A percentile compares a stretch with the other conserved stretches of the same genome.
phyloP scores from a whole-genome alignment of 1,139 yeast genomes.

The Kazachstania sp. region DNA sequence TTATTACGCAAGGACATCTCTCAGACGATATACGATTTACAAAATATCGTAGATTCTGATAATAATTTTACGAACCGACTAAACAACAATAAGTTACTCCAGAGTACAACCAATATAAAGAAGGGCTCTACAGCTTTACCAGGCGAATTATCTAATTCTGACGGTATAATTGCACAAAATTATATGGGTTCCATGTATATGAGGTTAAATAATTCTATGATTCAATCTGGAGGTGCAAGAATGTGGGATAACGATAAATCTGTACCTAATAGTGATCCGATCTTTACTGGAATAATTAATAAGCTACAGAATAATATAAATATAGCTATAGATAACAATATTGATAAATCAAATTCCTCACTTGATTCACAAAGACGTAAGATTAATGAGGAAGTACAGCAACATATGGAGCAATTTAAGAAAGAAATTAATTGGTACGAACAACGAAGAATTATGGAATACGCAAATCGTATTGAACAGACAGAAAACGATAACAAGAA shows the following conservation, averaged over 20 bases:
- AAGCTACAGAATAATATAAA: slow-evolving; percentile 9
- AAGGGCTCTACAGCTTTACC: neutral
- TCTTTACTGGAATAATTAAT: slow-evolving; percentile 9
- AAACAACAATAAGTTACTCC: neutral
- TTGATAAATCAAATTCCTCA: neutral
- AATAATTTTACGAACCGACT: neutral
- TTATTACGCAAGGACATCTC: slow-evolving; percentile 18
- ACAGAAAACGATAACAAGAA: slow-evolving; percentile 29
- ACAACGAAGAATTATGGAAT: slow-evolving; percentile 24
- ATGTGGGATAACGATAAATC: slow-evolving; percentile 7
- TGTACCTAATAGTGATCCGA: slow-evolving; percentile 9
- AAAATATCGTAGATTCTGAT: slow-evolving; percentile 8
- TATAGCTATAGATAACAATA: neutral
- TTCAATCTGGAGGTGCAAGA: slow-evolving; percentile 4
- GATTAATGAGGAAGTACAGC: slow-evolving; percentile 10
- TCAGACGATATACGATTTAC: slow-evolving; percentile 11
- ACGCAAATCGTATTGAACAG: slow-evolving; percentile 25
- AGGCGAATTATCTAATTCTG: neutral
- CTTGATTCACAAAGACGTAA: neutral
- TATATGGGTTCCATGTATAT: slow-evolving; percentile 6
- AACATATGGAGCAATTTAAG: slow-evolving; percentile 23
- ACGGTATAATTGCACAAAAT: neutral
- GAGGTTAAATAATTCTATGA: slow-evolving; percentile 10
- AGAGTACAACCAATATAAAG: neutral
- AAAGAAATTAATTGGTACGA: slow-evolving; percentile 30